A percentile compares a stretch with the other conserved stretches of the same genome.
Evolutionary conservation across 192 early-diverging fungal species (phyloP).

Genomic region (Pilobolus umbonatus): DNA sequence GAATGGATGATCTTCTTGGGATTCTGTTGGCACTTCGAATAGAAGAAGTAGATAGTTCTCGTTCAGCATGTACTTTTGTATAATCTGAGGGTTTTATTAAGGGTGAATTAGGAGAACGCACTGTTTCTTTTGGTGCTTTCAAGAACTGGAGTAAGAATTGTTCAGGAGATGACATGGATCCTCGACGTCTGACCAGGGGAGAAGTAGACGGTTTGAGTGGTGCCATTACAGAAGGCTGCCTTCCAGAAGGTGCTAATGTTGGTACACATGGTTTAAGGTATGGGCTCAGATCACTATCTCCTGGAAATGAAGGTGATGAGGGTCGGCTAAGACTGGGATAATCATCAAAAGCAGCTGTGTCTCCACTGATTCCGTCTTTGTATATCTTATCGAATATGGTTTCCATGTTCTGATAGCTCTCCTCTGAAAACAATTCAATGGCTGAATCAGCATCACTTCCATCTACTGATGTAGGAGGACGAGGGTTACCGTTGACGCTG

Average conservation of each 20-base stretch:
- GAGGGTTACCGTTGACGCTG: not conserved
- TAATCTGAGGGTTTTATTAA: conserved; percentile 16
- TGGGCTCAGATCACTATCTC: not conserved
- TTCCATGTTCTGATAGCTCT: conserved; percentile 3
- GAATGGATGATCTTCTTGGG: conserved; percentile 24
- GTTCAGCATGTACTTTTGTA: conserved; percentile 13
- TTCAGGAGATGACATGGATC: conserved; percentile 22
- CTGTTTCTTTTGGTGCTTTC: conserved; percentile 3
- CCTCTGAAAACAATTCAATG: conserved; percentile 20
- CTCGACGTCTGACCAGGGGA: conserved; percentile 11
- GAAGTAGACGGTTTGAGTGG: conserved; percentile 21
- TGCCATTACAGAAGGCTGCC: not conserved
- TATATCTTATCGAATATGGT: conserved; percentile 35
- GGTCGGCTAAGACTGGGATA: not conserved
- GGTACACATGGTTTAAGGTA: not conserved
- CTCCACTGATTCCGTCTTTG: conserved; percentile 24
- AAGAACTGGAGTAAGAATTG: conserved; percentile 20
- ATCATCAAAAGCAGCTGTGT: not conserved
- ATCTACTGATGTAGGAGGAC: not conserved
- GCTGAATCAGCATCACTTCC: conserved; percentile 23
- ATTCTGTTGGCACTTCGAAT: conserved; percentile 8
- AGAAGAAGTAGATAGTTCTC: conserved; percentile 25
- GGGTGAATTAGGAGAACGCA: not conserved
- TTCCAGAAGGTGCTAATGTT: not conserved
- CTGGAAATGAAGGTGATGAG: not conserved